A percentile compares a stretch with the other conserved stretches of the same genome.
Conservation (phyloP, 2,329 filamentous ascomycete genomes). For the Pseudocercospora ulei region DNA sequence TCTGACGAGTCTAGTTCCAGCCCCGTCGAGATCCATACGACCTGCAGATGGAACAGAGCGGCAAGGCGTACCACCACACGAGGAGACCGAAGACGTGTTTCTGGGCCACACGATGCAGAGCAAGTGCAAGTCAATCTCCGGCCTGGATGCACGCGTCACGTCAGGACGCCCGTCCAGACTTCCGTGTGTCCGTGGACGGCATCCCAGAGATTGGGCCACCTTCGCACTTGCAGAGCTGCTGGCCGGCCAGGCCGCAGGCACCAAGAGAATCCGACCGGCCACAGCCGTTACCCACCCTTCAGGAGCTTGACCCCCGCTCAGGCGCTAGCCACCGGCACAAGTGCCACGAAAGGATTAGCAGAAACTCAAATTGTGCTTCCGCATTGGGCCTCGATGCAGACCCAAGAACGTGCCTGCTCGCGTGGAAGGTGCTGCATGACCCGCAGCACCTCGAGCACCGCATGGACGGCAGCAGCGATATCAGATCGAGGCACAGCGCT, state of each 20-base stretch:
- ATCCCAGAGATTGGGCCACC: too few relatives aligned
- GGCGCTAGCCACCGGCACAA: neutral
- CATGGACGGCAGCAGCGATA: neutral
- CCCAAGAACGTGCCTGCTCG: neutral
- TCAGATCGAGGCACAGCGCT: neutral
- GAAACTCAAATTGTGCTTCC: slow-evolving; percentile 2
- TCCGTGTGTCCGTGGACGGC: too few relatives aligned
- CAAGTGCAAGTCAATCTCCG: too few relatives aligned
- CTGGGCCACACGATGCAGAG: too few relatives aligned
- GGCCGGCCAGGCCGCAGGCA: too few relatives aligned
- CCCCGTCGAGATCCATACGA: slow-evolving; percentile 12
- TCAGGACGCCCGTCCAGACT: too few relatives aligned
- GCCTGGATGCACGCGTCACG: too few relatives aligned
- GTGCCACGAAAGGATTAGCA: neutral
- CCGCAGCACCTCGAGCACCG: neutral
- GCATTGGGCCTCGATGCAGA: too few relatives aligned
- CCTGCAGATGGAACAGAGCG: slow-evolving; percentile 12
- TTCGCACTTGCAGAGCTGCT: too few relatives aligned
- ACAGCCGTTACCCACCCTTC: too few relatives aligned
- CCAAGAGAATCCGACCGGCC: too few relatives aligned
- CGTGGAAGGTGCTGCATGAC: neutral
- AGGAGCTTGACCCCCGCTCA: neutral
- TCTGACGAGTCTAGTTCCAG: neutral
- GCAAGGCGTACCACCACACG: slow-evolving; percentile 6
- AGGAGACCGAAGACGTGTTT: too few relatives aligned